A percentile compares a stretch with the other conserved stretches of the same genome.
Conservation (phyloP, 176 grass and related monocot genomes). For the Stipa capillata region DNA sequence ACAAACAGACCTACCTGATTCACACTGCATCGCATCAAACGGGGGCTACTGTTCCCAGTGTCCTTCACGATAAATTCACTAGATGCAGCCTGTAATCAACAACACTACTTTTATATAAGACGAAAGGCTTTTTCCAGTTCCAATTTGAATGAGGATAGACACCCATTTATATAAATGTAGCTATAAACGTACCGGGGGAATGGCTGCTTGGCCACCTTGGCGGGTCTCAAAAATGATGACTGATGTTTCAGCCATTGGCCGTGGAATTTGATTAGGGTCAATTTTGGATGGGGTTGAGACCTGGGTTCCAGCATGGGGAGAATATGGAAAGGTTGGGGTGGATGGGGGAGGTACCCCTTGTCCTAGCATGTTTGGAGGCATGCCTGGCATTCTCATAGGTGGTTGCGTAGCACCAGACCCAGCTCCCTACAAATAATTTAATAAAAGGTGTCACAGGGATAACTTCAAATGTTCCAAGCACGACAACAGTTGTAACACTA, state of each 20-base stretch:
- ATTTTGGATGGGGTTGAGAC: constrained; percentile 73
- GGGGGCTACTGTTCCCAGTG: constrained; percentile 82
- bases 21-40: constrained; percentile 75
- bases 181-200: constrained; percentile 66
- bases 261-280: constrained; percentile 84
- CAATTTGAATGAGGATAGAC: neutral
- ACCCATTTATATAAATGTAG: neutral
- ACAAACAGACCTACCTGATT: constrained; percentile 60
- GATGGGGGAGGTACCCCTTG: constrained; percentile 35
- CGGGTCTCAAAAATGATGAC: constrained; percentile 64
- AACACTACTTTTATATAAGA: neutral
- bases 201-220: constrained; percentile 60
- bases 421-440: constrained; percentile 35
- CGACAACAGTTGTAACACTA: neutral
- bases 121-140: neutral
- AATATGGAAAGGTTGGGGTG: constrained; percentile 43
- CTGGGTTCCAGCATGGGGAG: constrained; percentile 60
- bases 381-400: constrained; percentile 32
- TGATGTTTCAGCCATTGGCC: constrained; percentile 59
- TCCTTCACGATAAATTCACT: constrained; percentile 84
- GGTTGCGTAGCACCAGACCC: constrained; percentile 27
- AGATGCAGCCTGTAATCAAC: constrained; percentile 49
- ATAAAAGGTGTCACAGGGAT: neutral
- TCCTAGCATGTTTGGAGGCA: constrained; percentile 40
- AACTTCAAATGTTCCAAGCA: neutral